Evolutionary conservation across 768 basidiomycete genomes (phyloP), one percentile per base, ranked within the genome.

Genomic region (Steccherinum ochraceum): DNA sequence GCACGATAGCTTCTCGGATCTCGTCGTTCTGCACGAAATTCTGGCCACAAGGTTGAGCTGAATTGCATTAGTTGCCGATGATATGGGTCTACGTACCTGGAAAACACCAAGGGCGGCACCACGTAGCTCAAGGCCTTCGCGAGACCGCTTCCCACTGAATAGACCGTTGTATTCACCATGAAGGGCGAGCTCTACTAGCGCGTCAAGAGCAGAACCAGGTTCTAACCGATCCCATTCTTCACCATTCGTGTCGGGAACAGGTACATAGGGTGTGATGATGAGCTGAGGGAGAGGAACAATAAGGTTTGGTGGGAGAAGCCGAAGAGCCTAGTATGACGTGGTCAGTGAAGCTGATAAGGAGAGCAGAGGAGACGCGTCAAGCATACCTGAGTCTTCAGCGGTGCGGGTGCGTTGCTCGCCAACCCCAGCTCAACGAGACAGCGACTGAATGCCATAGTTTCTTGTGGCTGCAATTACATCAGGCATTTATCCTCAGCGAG

Each of bases 221-320:
- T 93, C 88, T 20, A 95, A 65, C 19, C 93, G 78, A 64, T 94
- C 90, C 90, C 90, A 93, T 62, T 95, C 92, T 67, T 95, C 93
- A 5, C 91, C 91, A 53, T 89, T 79, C 49, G 94, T 78, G 66
- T 90, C 81, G 52, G 89, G 81, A 40, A 86, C 81, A 60, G 89
- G 79, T 69, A 86, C 73, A 64, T 89, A 83, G 55, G 86, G 80
- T 50, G 86, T 83, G 53, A 88, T 63, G 56, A 81, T 72, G 61
- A 94, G 66, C 56, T 83, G 70, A 46, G 83, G 73, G 58, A 97
- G 67, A 45, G 80, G 84, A 60, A 78, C 86, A 58, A 71, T 81
- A 59, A 66, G 74, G 60, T 57, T 72, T 20, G 57, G 61, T 12
- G 84, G 79, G n/a, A 89, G 72, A 13, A 83, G 71, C 49, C 75